Conservation (phyloP, 2,329 filamentous ascomycete species). For the Camptophora hylomeconis region DNA sequence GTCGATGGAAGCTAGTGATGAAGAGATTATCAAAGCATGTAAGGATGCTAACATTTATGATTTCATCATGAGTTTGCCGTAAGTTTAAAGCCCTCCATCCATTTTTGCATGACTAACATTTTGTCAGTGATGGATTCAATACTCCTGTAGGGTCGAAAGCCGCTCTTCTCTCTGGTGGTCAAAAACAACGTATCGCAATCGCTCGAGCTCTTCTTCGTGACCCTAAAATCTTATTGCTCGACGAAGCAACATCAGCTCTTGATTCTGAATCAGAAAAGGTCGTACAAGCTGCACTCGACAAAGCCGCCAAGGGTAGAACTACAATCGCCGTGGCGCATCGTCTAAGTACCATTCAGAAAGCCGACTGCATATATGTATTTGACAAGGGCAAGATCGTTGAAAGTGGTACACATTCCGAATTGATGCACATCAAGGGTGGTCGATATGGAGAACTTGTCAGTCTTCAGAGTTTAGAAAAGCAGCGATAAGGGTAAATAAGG, state of each 20-base stretch:
- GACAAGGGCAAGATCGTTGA: constrained; percentile 80
- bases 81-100: constrained; percentile 21
- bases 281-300: constrained; percentile 61
- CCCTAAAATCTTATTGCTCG: constrained; percentile 72
- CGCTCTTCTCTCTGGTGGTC: constrained; percentile 71
- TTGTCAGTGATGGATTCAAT: constrained; percentile 56
- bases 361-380: constrained; percentile 93
- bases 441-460: constrained; percentile 70
- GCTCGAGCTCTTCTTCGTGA: constrained; percentile 83
- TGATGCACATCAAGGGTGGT: constrained; percentile 49
- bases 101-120: neutral
- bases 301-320: constrained; percentile 69
- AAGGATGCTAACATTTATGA: constrained; percentile 87
- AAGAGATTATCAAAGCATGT: constrained; percentile 63
- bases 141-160: constrained; percentile 83
- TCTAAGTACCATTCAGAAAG: constrained; percentile 84
- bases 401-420: constrained; percentile 62
- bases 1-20: constrained; percentile 54
- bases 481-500: constrained; percentile 14
- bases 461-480: constrained; percentile 61
- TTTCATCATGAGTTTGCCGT: constrained; percentile 71
- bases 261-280: constrained; percentile 39
- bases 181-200: constrained; percentile 91
- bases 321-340: constrained; percentile 92
- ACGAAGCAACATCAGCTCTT: constrained; percentile 54